Conservation (phyloP, 148 eudicot genomes). For the Silene latifolia region DNA sequence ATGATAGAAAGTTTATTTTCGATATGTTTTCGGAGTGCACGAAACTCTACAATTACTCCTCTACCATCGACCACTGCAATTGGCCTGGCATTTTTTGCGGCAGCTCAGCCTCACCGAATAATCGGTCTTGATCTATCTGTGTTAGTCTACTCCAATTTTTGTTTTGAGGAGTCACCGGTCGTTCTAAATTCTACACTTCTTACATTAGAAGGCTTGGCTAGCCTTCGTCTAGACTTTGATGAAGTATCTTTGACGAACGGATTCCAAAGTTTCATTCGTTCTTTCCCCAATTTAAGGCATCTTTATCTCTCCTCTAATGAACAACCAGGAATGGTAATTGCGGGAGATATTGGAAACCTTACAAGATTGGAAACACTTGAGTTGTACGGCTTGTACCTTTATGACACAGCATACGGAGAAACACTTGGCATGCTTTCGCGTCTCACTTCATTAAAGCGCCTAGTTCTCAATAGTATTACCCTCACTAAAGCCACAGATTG, state of each 20-base stretch:
- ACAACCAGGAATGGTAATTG: background rate
- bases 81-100: background rate
- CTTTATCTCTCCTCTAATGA: too few relatives aligned
- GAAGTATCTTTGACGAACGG: background rate
- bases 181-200: too few relatives aligned
- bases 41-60: background rate
- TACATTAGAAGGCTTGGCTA: constrained; percentile 6
- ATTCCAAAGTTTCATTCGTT: constrained; percentile 13
- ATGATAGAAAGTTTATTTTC: constrained; percentile 9
- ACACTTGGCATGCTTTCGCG: constrained; percentile 14
- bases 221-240: background rate
- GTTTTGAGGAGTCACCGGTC: background rate
- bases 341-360: constrained; percentile 21
- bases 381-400: too few relatives aligned
- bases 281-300: constrained; percentile 17
- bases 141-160: background rate
- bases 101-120: constrained; percentile 10
- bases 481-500: constrained; percentile 16
- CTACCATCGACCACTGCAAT: background rate
- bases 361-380: constrained; percentile 18
- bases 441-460: constrained; percentile 18
- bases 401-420: background rate
- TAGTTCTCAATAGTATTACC: background rate
- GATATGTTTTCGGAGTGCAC: background rate
- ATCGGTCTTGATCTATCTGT: constrained; percentile 1